Evolutionary conservation across 306 rosid species (phyloP).

Genomic region (Quercus robur): DNA sequence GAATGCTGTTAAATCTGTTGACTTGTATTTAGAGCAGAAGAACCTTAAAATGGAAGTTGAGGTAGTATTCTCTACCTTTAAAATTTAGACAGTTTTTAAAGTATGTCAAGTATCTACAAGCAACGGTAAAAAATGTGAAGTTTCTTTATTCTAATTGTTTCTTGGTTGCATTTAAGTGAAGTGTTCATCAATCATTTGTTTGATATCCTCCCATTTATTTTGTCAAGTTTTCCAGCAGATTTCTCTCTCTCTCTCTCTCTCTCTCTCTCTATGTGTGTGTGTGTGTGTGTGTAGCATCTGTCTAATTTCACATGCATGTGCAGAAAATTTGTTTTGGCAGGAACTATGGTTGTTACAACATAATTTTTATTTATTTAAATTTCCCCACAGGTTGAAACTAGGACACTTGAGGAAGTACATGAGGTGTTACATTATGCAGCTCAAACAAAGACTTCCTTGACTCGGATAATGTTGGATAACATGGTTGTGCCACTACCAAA

Average conservation of each 20-base stretch:
- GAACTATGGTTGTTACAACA: conserved; percentile 8
- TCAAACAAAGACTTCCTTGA: conserved; percentile 70
- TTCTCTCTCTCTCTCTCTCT: background rate
- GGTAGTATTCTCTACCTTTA: conserved; percentile 40
- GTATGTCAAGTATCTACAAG: conserved; percentile 4
- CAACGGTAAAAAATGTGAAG: background rate
- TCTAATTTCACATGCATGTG: conserved; percentile 4
- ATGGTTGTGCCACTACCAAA: conserved; percentile 82
- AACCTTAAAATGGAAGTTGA: conserved; percentile 76
- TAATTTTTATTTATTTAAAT: background rate
- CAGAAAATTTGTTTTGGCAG: conserved; percentile 8
- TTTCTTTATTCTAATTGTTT: background rate
- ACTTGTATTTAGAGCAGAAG: conserved; percentile 63
- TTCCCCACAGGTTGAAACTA: conserved; percentile 74
- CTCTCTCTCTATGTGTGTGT: background rate
- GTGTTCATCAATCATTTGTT: background rate
- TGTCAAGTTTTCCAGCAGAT: background rate
- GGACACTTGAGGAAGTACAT: conserved; percentile 79
- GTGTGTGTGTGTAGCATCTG: conserved; percentile 3
- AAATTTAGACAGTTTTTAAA: background rate
- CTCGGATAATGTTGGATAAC: conserved; percentile 92
- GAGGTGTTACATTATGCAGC: conserved; percentile 66
- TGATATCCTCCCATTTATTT: background rate
- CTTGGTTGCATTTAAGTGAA: background rate
- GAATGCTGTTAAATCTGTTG: conserved; percentile 73